Evolutionary conservation across 345 rosid species (phyloP), one percentile per base, ranked within the genome.

Genomic region (Heritiera fomes): DNA sequence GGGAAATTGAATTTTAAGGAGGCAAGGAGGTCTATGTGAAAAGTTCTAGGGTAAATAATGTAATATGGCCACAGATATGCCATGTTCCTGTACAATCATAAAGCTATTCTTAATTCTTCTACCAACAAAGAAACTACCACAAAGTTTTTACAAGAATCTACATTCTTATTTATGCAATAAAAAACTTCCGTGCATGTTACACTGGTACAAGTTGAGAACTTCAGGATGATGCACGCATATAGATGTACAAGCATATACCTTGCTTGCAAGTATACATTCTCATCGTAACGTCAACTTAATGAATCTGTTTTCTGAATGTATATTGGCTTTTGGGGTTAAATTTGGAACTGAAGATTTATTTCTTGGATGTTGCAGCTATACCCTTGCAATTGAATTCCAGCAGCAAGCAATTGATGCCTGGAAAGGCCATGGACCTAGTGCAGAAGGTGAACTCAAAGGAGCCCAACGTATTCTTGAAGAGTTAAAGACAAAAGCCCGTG

Each of bases 351-450:
- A 72, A 72, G 79, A 23, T 23, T 43, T 3, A 14, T 84, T 67
- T 23, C 20, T 72, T 80, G 67, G 66, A 64, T 82, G 61, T 82
- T 84, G 88, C 91, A 95, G 98, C 88, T 90, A 91, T 82, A 71
- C 82, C 32, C 88, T 92, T 10, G 97, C 98, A 11, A 87, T 93
- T 53, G 95, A 91, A 77, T 93, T 93, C 84, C 99, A 95, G 86
- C 93, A 87, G 85, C 86, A 71, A 79, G 99, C 78, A 43, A 76
- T 94, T 47, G 88, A 88, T 82, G 94, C 93, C 73, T 94, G 94
- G 99, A 93, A 91, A 59, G 84, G 91, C 83, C 98, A 94, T 77
- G 95, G 98, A 77, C 83, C 85, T 7, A 87, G 86, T 74, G 93
- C 87, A 60, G 76, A 83, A 84, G 93, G 86, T 20, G 97, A 92